Conservation (phyloP, 2,329 filamentous ascomycete species). For the Ascocoryne sarcoides region DNA sequence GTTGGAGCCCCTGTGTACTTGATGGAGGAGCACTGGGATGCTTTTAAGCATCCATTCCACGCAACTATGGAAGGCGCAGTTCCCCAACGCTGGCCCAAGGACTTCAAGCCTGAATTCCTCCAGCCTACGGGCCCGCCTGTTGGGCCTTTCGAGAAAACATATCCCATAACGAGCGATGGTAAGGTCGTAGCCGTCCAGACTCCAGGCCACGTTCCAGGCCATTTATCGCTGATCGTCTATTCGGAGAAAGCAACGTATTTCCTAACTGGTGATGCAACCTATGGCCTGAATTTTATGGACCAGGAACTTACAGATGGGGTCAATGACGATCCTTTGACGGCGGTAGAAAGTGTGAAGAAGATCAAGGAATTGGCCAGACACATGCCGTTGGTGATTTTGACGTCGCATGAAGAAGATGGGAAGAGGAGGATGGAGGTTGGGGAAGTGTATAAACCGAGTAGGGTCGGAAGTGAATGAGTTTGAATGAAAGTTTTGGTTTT, state of each 20-base stretch:
- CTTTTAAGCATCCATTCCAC: conserved; percentile 23
- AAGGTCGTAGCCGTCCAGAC: conserved; percentile 28
- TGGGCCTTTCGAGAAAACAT: conserved; percentile 26
- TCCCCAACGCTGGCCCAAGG: conserved; percentile 27
- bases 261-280: conserved; percentile 28
- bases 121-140: conserved; percentile 20
- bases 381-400: conserved; percentile 22
- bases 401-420: conserved; percentile 27
- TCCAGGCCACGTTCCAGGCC: conserved; percentile 30
- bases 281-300: conserved; percentile 26
- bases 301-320: conserved; percentile 28
- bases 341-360: conserved; percentile 24
- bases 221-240: conserved; percentile 26
- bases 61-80: conserved; percentile 25
- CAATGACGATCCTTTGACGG: conserved; percentile 25
- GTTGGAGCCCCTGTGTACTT: conserved; percentile 23
- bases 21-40: conserved; percentile 27
- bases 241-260: conserved; percentile 22
- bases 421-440: conserved; percentile 3
- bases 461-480: too few species aligned
- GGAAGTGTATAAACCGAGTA: too few species aligned
- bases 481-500: too few species aligned
- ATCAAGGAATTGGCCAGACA: conserved; percentile 28
- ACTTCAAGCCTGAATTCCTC: conserved; percentile 26
- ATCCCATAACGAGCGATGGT: conserved; percentile 26